phyloP scores from a whole-genome alignment of 2,329 filamentous ascomycete species.

The Cladophialophora exuberans region DNA sequence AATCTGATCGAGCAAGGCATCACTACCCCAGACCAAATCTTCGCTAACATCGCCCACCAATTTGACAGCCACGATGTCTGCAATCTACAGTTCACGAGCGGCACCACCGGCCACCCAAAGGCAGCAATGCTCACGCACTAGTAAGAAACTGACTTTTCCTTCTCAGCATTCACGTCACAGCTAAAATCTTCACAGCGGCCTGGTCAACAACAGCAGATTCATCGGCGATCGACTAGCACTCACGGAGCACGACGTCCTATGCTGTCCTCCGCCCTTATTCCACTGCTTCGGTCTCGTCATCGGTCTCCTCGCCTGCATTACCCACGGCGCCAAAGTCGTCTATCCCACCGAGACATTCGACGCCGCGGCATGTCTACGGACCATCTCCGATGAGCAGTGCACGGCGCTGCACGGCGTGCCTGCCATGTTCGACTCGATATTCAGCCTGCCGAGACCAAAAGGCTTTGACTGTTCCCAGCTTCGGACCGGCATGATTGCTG shows the following conservation, averaged over 20 bases:
- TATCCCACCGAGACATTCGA: slow-evolving; percentile 78
- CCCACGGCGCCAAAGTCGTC: slow-evolving; percentile 75
- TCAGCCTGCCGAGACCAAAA: slow-evolving; percentile 52
- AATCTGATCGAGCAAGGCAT: slow-evolving; percentile 59
- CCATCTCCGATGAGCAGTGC: slow-evolving; percentile 68
- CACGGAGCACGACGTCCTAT: slow-evolving; percentile 68
- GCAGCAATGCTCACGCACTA: slow-evolving; percentile 75
- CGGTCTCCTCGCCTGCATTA: slow-evolving; percentile 71
- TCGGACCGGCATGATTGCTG: slow-evolving; percentile 77
- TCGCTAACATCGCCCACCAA: slow-evolving; percentile 58
- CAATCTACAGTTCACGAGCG: slow-evolving; percentile 75
- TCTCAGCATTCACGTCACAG: background rate
- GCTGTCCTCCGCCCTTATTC: slow-evolving; percentile 82
- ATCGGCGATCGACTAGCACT: slow-evolving; percentile 76
- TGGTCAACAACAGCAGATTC: slow-evolving; percentile 68
- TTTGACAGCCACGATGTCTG: slow-evolving; percentile 69
- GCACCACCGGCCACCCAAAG: slow-evolving; percentile 74
- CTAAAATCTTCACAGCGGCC: slow-evolving; percentile 37
- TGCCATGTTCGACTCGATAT: slow-evolving; percentile 76
- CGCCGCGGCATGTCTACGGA: slow-evolving; percentile 65
- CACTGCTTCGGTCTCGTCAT: slow-evolving; percentile 84
- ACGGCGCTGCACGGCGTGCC: slow-evolving; percentile 81
- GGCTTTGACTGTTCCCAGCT: slow-evolving; percentile 57
- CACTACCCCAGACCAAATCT: slow-evolving; percentile 52
- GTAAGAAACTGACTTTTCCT: slow-evolving; percentile 44